Evolutionary conservation across 352 stramenopile genomes (phyloP), one percentile per base, ranked within the genome.

Genomic region (Phytopythium chamaehyphon): DNA sequence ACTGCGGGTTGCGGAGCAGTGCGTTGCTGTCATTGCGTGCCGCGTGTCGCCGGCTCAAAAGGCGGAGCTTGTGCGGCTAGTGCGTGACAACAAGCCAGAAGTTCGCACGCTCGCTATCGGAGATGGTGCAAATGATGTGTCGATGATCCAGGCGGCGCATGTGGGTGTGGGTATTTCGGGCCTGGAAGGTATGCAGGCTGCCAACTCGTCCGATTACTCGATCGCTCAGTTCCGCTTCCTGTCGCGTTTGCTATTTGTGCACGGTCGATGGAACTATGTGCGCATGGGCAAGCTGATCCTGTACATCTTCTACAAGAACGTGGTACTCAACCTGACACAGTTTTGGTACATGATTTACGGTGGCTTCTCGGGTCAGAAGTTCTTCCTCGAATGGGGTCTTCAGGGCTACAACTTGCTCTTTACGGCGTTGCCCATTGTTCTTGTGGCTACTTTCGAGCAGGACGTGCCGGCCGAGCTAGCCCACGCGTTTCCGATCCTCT

Each of bases 281-380:
- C 86, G 95, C 38, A 96, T 98, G 66, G 88, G 83, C 43, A 97
- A 96, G 59, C 65, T 97, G 6, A 94, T 97, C 39, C 52, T 96
- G 38, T 97, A 97, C 69, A 95, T 91, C 39, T 98, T 98, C 62
- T 98, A 97, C 88, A 97, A 97, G 69, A 98, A 98, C 61, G 86
- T 98, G 35, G 94, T 97, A 63, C 82, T 98, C 62, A 97, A 95
- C 59, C 69, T 98, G 63, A 96, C 90, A 33, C 87, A 97, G 58
- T 98, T 97, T 69, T 96, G 82, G 78, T 98, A 96, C 71, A 94
- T 96, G 76, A 87, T 95, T 55, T 96, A 88, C 66, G 90, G 78
- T 49, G 81, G 83, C 37, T 96, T 90, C 54, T 93, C 84, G 15
- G 82, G 86, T 0, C 85, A 96, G 50, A 95, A 95, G 61, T 93